These are phyloP conservation scores for Coemansia sp. DNA, from an alignment of 192 early-diverging fungal species.

Conservation along the genomic window DNA sequence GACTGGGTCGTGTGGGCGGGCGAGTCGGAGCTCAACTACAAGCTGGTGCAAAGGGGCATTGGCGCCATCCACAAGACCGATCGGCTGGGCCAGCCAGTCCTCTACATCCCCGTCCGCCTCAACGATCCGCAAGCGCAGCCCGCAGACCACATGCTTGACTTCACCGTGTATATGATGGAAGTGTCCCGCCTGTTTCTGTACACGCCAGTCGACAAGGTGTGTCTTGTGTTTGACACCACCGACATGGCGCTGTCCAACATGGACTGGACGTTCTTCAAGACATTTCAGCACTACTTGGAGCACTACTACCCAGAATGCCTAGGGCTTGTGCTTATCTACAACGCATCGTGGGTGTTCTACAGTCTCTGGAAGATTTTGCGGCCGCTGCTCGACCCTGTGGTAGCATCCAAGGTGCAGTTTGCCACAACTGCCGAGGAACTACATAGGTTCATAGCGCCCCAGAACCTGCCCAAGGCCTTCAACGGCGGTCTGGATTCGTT, in stretches of 20 bases:
- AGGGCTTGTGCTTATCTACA: conserved; percentile 79
- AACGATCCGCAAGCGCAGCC: conserved; percentile 64
- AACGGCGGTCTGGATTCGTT: conserved; percentile 62
- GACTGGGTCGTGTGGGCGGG: conserved; percentile 58
- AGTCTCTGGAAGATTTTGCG: conserved; percentile 82
- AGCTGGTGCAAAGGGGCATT: conserved; percentile 58
- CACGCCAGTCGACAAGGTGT: conserved; percentile 63
- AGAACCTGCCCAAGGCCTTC: conserved; percentile 60
- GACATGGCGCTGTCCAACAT: conserved; percentile 76
- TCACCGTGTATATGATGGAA: conserved; percentile 68
- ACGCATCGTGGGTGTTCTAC: conserved; percentile 88
- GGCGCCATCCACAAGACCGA: conserved; percentile 59
- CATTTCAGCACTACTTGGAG: conserved; percentile 79
- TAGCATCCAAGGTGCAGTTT: conserved; percentile 84
- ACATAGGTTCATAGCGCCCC: conserved; percentile 62
- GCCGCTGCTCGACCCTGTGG: conserved; percentile 87
- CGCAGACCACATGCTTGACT: conserved; percentile 62
- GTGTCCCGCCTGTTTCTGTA: conserved; percentile 58
- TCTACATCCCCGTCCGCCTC: conserved; percentile 57
- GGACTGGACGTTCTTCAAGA: conserved; percentile 77
- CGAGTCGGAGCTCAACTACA: conserved; percentile 59
- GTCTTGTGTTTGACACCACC: conserved; percentile 81
- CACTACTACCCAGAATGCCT: conserved; percentile 91
- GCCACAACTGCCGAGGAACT: conserved; percentile 65
- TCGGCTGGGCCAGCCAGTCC: conserved; percentile 59